These are phyloP conservation scores for Daedaleopsis sinensis DNA, from an alignment of 768 basidiomycete species.

Conservation along the genomic window DNA sequence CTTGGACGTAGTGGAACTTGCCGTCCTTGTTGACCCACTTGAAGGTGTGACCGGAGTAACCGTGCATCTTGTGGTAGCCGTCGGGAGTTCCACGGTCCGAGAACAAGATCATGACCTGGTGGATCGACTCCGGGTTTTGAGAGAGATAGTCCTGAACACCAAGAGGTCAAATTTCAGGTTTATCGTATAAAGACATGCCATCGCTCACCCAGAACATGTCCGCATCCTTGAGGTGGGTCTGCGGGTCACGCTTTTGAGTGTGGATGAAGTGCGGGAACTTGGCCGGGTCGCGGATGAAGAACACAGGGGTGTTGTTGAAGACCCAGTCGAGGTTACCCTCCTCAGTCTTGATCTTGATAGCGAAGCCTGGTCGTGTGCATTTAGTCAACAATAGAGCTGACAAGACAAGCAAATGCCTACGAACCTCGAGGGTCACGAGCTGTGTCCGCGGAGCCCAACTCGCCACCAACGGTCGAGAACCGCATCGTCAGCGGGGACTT, in stretches of 20 bases:
- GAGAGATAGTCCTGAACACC: constrained; percentile 76
- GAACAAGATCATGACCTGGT: constrained; percentile 88
- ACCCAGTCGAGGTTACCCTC: constrained; percentile 95
- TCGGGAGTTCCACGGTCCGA: constrained; percentile 95
- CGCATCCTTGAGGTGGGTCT: constrained; percentile 87
- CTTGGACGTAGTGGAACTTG: constrained; percentile 83
- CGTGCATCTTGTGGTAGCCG: constrained; percentile 86
- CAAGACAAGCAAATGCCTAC: background rate
- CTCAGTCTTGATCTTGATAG: constrained; percentile 85
- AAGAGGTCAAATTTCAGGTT: no score
- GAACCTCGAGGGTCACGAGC: constrained; percentile 79
- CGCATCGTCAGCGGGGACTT: constrained; percentile 77
- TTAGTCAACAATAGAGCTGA: background rate
- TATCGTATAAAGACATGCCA: background rate
- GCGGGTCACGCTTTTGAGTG: constrained; percentile 89
- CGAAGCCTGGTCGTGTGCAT: constrained; percentile 61
- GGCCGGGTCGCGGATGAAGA: constrained; percentile 86
- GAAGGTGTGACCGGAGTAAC: constrained; percentile 92
- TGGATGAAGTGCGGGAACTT: constrained; percentile 96
- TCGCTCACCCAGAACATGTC: constrained; percentile 79
- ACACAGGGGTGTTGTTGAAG: constrained; percentile 90
- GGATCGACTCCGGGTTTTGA: constrained; percentile 87
- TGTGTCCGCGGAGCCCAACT: constrained; percentile 87
- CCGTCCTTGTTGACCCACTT: constrained; percentile 87
- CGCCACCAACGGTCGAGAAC: constrained; percentile 94